These are phyloP conservation scores for Colletotrichum aenigma DNA, from an alignment of 2,329 filamentous ascomycete genomes.

Conservation along the genomic window DNA sequence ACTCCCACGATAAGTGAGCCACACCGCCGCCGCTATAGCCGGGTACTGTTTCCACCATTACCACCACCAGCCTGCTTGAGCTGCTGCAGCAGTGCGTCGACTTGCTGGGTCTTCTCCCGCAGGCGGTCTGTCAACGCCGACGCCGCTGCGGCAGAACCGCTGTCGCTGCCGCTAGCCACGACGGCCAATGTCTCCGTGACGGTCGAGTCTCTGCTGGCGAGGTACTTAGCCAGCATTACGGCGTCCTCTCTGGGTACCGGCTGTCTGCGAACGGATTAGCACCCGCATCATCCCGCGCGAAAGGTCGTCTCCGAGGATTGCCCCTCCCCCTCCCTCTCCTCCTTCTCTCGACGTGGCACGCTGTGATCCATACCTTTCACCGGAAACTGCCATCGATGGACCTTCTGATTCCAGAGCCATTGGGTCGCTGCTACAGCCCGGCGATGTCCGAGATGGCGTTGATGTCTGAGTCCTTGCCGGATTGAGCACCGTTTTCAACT, in stretches of 20 bases:
- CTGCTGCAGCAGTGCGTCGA: conserved; percentile 5
- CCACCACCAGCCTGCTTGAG: conserved; percentile 1
- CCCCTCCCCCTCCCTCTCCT: background rate
- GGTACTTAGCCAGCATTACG: background rate
- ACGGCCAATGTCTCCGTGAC: background rate
- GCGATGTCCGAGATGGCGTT: background rate
- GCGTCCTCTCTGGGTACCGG: background rate
- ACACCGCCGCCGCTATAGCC: background rate
- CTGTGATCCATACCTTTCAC: conserved; percentile 18
- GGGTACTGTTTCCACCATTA: background rate
- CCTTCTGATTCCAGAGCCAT: background rate
- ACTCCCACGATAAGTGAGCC: background rate
- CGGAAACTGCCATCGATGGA: conserved; percentile 1
- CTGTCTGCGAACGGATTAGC: conserved; percentile 6
- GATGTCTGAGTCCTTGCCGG: background rate
- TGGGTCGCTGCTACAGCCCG: background rate
- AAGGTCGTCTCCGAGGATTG: background rate
- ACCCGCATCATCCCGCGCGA: background rate
- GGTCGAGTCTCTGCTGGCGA: background rate
- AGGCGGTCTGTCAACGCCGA: conserved; percentile 1
- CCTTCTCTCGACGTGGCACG: conserved; percentile 17
- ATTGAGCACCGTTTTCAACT: background rate
- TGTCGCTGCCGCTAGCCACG: background rate
- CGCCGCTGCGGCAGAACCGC: background rate
- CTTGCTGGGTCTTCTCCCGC: background rate